A percentile compares a stretch with the other conserved stretches of the same genome.
Evolutionary conservation across 169 alveolate species (phyloP).

Genomic region (Eimeria praecox): DNA sequence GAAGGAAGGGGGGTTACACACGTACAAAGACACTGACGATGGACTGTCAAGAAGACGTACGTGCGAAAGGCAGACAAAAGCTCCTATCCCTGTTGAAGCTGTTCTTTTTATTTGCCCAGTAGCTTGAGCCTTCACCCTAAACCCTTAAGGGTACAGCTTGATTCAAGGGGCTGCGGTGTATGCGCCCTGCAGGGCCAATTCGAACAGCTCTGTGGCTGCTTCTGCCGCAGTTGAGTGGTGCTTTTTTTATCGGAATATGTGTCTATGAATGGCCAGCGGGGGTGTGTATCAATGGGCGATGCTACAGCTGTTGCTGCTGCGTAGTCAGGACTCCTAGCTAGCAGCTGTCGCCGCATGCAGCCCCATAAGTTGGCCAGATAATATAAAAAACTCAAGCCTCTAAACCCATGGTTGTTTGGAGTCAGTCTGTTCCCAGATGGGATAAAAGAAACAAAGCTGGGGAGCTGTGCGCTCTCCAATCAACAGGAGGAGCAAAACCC

Average conservation of each 20-base stretch:
- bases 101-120: neutral
- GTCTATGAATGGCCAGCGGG: too few relatives aligned
- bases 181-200: neutral
- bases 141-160: neutral
- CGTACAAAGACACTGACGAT: neutral
- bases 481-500: neutral
- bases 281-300: too few relatives aligned
- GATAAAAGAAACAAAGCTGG: neutral
- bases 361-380: too few relatives aligned
- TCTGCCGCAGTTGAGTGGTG: neutral
- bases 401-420: neutral
- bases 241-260: neutral
- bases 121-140: neutral
- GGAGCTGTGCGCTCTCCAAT: conserved; percentile 6
- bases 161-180: neutral
- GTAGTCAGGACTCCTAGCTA: too few relatives aligned
- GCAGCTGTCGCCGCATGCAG: too few relatives aligned
- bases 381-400: neutral
- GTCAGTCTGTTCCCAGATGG: neutral
- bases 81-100: neutral
- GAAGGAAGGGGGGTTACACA: neutral
- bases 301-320: too few relatives aligned
- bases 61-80: neutral
- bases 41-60: neutral
- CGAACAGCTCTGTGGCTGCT: neutral